A percentile compares a stretch with the other conserved stretches of the same genome.
phyloP scores from a whole-genome alignment of 192 early-diverging fungal species.

The Geranomyces variabilis region DNA sequence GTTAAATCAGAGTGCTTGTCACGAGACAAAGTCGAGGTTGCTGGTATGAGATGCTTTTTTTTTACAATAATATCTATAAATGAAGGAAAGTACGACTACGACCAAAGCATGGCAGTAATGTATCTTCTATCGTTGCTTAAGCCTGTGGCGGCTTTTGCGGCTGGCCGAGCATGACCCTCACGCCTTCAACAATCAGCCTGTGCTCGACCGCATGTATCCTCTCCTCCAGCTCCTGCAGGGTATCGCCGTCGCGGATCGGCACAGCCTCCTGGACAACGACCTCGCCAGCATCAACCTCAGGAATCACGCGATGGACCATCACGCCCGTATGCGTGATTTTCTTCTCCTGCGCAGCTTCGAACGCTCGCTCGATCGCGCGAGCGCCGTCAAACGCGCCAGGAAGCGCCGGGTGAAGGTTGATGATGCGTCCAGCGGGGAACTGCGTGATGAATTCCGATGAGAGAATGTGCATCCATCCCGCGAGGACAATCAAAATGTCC shows the following conservation, averaged over 20 bases:
- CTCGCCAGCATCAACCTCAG: constrained; percentile 94
- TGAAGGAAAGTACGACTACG: too few relatives aligned
- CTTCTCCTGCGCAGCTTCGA: constrained; percentile 80
- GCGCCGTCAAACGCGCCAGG: constrained; percentile 98
- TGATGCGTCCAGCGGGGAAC: constrained; percentile 70
- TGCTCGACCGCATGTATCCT: constrained; percentile 93
- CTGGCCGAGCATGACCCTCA: constrained; percentile 32
- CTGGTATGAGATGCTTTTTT: too few relatives aligned
- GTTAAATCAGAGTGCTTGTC: too few relatives aligned
- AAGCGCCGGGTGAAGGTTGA: constrained; percentile 97
- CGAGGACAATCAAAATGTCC: constrained; percentile 75
- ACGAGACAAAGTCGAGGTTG: too few relatives aligned
- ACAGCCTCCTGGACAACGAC: constrained; percentile 79
- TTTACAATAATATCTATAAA: too few relatives aligned
- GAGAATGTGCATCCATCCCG: constrained; percentile 99
- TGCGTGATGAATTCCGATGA: constrained; percentile 77
- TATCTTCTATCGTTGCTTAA: too few relatives aligned
- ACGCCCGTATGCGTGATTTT: constrained; percentile 57
- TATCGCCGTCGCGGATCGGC: constrained; percentile 77
- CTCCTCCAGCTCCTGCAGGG: constrained; percentile 77
- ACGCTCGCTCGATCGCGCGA: constrained; percentile 92
- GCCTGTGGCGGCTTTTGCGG: too few relatives aligned
- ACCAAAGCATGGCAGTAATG: too few relatives aligned
- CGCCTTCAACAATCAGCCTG: constrained; percentile 80
- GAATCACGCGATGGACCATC: constrained; percentile 90